Evolutionary conservation across 1,284 basidiomycete species (phyloP).

Genomic region (Boletus smithii): DNA sequence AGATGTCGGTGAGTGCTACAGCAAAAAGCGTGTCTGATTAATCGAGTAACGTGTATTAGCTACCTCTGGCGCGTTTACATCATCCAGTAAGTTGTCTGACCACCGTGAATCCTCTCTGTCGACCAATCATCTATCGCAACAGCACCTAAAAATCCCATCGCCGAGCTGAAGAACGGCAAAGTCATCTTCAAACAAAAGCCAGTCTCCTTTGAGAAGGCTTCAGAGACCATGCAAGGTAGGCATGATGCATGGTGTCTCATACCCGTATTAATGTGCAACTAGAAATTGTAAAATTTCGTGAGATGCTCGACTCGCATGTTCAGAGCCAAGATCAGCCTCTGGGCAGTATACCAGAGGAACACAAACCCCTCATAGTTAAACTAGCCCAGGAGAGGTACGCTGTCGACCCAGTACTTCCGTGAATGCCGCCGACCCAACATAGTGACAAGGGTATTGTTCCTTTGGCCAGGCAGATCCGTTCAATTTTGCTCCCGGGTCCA

Average conservation of each 20-base stretch:
- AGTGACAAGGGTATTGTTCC: constrained; percentile 67
- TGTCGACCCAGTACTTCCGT: not conserved
- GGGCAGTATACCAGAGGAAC: constrained; percentile 56
- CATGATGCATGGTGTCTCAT: constrained; percentile 2
- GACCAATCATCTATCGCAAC: constrained; percentile 2
- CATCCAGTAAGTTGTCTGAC: constrained; percentile 17
- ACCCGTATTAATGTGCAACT: constrained; percentile 1
- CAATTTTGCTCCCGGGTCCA: constrained; percentile 54
- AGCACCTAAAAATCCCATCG: constrained; percentile 41
- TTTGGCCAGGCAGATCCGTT: constrained; percentile 63
- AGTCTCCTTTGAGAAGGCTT: constrained; percentile 69
- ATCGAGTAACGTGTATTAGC: constrained; percentile 14
- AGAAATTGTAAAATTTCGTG: constrained; percentile 71
- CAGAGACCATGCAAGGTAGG: constrained; percentile 79
- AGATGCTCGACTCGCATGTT: constrained; percentile 57
- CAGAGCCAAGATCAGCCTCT: constrained; percentile 48
- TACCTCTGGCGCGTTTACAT: constrained; percentile 5
- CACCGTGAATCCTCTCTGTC: not conserved
- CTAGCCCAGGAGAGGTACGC: constrained; percentile 75
- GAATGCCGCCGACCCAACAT: constrained; percentile 12
- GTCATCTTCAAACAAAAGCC: constrained; percentile 77
- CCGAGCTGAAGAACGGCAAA: constrained; percentile 74
- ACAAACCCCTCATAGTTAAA: constrained; percentile 74
- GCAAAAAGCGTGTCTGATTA: constrained; percentile 9
- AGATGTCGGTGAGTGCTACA: constrained; percentile 36